Evolutionary conservation across 768 basidiomycete genomes (phyloP).

Genomic region (Antrodiella citrinella): DNA sequence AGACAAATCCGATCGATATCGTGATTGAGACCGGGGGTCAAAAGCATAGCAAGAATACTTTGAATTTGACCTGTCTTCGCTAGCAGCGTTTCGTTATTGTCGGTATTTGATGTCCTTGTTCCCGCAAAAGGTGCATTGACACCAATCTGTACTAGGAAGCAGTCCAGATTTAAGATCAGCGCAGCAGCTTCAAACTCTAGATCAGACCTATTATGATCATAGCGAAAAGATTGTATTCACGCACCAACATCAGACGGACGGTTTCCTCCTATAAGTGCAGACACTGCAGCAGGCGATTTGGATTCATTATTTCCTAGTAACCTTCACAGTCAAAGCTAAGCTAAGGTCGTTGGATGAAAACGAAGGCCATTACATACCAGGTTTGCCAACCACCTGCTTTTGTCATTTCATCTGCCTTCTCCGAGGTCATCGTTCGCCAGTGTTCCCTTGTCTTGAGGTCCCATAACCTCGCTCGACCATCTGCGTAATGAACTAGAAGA

Average conservation of each 20-base stretch:
- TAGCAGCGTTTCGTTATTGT: slow-evolving; percentile 21
- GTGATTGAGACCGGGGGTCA: slow-evolving; percentile 62
- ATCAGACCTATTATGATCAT: no score
- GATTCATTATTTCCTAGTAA: no score
- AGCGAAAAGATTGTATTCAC: not conserved
- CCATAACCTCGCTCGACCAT: slow-evolving; percentile 80
- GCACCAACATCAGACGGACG: slow-evolving; percentile 17
- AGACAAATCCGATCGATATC: slow-evolving; percentile 66
- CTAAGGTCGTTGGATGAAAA: no score
- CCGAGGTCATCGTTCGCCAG: slow-evolving; percentile 69
- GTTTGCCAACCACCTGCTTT: slow-evolving; percentile 66
- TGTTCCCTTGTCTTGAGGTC: slow-evolving; percentile 78
- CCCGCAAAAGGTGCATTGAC: no score
- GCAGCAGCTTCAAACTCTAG: no score
- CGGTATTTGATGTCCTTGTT: not conserved
- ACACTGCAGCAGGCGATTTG: no score
- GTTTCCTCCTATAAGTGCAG: not conserved
- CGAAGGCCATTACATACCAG: slow-evolving; percentile 50
- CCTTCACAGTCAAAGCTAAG: no score
- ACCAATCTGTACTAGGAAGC: no score
- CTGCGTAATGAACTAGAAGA: slow-evolving; percentile 66
- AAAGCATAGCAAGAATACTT: slow-evolving; percentile 49
- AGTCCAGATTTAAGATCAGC: no score
- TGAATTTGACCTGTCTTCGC: slow-evolving; percentile 44
- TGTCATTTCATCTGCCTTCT: slow-evolving; percentile 72